Conservation (phyloP, 208 protist genomes). For the Trypanosoma lewisi region DNA sequence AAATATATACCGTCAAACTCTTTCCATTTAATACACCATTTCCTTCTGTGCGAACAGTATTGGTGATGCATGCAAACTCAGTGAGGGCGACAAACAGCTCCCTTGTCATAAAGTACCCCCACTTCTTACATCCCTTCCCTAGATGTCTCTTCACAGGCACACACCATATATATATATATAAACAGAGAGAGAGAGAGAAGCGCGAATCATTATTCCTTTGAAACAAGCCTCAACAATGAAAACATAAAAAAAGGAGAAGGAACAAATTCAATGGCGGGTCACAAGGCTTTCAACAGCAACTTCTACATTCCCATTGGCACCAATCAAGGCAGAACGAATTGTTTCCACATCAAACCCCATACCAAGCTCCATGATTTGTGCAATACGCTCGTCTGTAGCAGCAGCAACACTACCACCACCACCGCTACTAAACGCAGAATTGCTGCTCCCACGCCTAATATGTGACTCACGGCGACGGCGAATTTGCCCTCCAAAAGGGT, state of each 20-base stretch:
- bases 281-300: constrained; percentile 58
- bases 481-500: not conserved
- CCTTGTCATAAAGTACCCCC: too few relatives aligned
- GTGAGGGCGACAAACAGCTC: constrained; percentile 6
- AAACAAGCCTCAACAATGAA: too few relatives aligned
- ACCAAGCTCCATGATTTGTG: constrained; percentile 52
- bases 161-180: too few relatives aligned
- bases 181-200: too few relatives aligned
- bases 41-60: too few relatives aligned
- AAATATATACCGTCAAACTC: not conserved
- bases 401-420: not conserved
- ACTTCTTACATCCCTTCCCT: too few relatives aligned
- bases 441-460: not conserved
- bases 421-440: not conserved
- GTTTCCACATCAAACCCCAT: constrained; percentile 38
- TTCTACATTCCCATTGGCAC: constrained; percentile 45
- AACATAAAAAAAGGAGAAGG: constrained; percentile 15
- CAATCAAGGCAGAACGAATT: constrained; percentile 41
- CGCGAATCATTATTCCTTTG: too few relatives aligned
- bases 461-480: not conserved
- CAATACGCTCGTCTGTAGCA: constrained; percentile 28
- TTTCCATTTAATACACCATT: not conserved
- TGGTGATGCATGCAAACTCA: not conserved
- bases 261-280: constrained; percentile 13
- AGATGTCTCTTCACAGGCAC: too few relatives aligned